A percentile compares a stretch with the other conserved stretches of the same genome.
These are phyloP conservation scores for Bruguiera sexangula DNA, from an alignment of 345 rosid species.

Conservation along the genomic window DNA sequence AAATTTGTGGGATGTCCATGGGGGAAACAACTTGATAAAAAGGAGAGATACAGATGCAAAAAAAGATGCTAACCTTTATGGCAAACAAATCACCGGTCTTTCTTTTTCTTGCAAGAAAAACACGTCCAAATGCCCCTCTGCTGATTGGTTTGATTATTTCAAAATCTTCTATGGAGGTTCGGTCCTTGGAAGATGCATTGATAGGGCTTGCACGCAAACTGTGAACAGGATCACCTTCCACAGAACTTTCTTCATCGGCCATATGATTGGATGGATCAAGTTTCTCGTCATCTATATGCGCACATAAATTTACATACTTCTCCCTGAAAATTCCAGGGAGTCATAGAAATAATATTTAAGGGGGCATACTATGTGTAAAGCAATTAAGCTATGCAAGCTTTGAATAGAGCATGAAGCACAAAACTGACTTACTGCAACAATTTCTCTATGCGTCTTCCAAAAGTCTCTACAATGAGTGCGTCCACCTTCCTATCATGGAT, in stretches of 20 bases:
- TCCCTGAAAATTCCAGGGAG: constrained; percentile 53
- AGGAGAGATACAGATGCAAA: neutral
- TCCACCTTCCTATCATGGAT: constrained; percentile 95
- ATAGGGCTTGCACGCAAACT: constrained; percentile 86
- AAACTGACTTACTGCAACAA: constrained; percentile 65
- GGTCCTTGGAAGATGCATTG: constrained; percentile 65
- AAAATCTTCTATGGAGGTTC: constrained; percentile 98
- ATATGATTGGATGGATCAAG: constrained; percentile 50
- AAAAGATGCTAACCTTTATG: constrained; percentile 61
- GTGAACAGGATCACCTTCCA: constrained; percentile 73
- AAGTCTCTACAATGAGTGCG: constrained; percentile 93
- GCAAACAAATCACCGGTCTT: constrained; percentile 96
- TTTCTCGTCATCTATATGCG: constrained; percentile 87
- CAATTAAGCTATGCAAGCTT: neutral
- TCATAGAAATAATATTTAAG: constrained; percentile 2
- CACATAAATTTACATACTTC: constrained; percentile 75
- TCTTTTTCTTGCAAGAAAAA: constrained; percentile 85
- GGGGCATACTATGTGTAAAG: constrained; percentile 7
- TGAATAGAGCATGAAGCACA: neutral
- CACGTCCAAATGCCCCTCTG: constrained; percentile 95
- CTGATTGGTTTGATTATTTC: constrained; percentile 98
- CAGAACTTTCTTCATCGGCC: constrained; percentile 77
- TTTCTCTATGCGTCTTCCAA: constrained; percentile 96
- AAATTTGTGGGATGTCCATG: too few relatives aligned
- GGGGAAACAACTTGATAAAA: neutral